phyloP scores from a whole-genome alignment of 169 alveolate species.

The Amoebophrya sp. region DNA sequence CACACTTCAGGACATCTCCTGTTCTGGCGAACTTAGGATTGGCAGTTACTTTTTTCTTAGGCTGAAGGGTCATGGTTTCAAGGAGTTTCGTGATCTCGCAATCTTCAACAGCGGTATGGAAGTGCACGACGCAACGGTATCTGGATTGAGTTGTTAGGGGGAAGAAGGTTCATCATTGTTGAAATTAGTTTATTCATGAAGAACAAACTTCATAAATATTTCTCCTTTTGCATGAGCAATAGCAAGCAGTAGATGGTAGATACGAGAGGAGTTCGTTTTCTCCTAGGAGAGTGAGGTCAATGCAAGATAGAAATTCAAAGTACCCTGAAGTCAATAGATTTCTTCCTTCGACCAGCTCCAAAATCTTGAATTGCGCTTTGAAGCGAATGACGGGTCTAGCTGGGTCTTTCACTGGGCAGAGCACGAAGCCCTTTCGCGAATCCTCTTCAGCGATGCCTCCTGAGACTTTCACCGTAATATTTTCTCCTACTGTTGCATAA shows the following conservation, averaged over 20 bases:
- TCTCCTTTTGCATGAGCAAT: not conserved
- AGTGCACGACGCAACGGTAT: slow-evolving; percentile 65
- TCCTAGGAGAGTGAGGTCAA: slow-evolving; percentile 38
- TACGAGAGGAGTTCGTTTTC: not conserved
- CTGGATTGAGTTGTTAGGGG: too few relatives aligned
- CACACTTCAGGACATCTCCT: slow-evolving; percentile 51
- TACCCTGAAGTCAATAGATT: slow-evolving; percentile 91
- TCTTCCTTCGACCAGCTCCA: slow-evolving; percentile 84
- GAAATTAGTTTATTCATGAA: too few relatives aligned
- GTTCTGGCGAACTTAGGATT: not conserved
- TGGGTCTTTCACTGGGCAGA: slow-evolving; percentile 79
- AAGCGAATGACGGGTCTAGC: slow-evolving; percentile 83
- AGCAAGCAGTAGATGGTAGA: not conserved
- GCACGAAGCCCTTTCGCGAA: slow-evolving; percentile 83
- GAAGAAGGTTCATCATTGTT: too few relatives aligned
- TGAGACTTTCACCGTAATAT: slow-evolving; percentile 52
- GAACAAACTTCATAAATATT: too few relatives aligned
- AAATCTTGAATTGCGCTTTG: slow-evolving; percentile 75
- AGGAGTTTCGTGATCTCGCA: slow-evolving; percentile 50
- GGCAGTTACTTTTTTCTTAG: slow-evolving; percentile 47
- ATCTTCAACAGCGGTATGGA: slow-evolving; percentile 66
- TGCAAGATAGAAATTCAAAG: slow-evolving; percentile 33
- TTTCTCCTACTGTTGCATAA: slow-evolving; percentile 79
- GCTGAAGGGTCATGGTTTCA: slow-evolving; percentile 52
- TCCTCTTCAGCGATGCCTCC: slow-evolving; percentile 37